These are phyloP conservation scores for Suhomyces maxii DNA, from an alignment of 1,139 yeast genomes.

Conservation along the genomic window DNA sequence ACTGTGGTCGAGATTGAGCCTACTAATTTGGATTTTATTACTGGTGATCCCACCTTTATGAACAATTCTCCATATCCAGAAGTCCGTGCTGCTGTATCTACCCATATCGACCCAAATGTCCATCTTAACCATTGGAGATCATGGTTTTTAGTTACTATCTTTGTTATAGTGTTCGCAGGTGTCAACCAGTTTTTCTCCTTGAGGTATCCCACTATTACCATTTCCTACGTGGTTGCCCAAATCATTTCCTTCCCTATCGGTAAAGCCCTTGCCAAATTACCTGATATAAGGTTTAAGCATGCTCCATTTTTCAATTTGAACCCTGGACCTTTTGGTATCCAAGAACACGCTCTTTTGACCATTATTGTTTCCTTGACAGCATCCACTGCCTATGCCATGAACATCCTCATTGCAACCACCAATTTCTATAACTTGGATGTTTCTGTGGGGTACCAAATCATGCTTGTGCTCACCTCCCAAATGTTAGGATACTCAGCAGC, in stretches of 20 bases:
- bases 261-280: slow-evolving; percentile 18
- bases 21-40: slow-evolving; percentile 16
- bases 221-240: slow-evolving; percentile 25
- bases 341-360: slow-evolving; percentile 22
- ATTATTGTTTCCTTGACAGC: slow-evolving; percentile 19
- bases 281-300: slow-evolving; percentile 23
- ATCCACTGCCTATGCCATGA: slow-evolving; percentile 20
- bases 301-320: slow-evolving; percentile 30
- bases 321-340: slow-evolving; percentile 29
- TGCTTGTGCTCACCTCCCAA: slow-evolving; percentile 20
- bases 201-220: slow-evolving; percentile 24
- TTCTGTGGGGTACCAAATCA: slow-evolving; percentile 30
- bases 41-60: slow-evolving; percentile 31
- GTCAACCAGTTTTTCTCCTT: slow-evolving; percentile 26
- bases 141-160: slow-evolving; percentile 16
- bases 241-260: slow-evolving; percentile 27
- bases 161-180: slow-evolving; percentile 22
- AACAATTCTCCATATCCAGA: slow-evolving; percentile 25
- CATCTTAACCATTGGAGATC: slow-evolving; percentile 21
- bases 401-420: slow-evolving; percentile 22
- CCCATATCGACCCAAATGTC: slow-evolving; percentile 15
- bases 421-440: slow-evolving; percentile 40
- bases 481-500: slow-evolving; percentile 25
- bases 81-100: slow-evolving; percentile 21
- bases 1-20: slow-evolving; percentile 14